Base-by-base conservation (phyloP, 1,284 basidiomycete species). In the Puccinia hordei region DNA sequence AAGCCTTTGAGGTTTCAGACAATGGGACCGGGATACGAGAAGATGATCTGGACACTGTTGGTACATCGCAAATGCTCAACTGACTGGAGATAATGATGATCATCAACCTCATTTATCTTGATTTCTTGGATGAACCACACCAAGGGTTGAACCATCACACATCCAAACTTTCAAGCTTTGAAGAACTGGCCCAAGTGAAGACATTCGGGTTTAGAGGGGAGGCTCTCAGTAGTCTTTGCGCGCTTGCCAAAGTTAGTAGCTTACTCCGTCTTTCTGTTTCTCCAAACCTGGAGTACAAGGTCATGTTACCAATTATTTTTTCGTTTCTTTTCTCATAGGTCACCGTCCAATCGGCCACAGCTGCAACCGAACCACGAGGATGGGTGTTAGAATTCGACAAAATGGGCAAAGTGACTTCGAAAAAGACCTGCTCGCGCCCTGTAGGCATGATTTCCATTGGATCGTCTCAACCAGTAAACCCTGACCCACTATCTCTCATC, bases 161-260 rank as follows among this genome's bases (percentile, higher is more conserved):
- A 0, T 98, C 95, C 19, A 99, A 99, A 85, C 88, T 99, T 0
- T 86, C 90, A 0, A 89, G 90, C 0, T 93, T 93, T 83, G 87
- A 89, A 2, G 93, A 94, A 83, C 89, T 99, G 0, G 87, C 90
- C 0, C 87, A 89, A 0, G 90, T 99, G 5, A 87, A 87, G 1
- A 95, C 95, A 0, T 98, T 98, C 85, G 97, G 97, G 0, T 99
- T 99, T 84, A 90, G 96, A 44, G 97, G 97, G 22, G 97, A 99
- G 86, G 97, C 97, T 0, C 88, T 99, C 0, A 93, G 94, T 0
- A 94, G 95, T 0, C 88, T 99, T 0, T 99, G 95, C 84, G 93
- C 94, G 0, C 87, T 98, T 0, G 90, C 91, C 73, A 90, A 92
- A 55, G 79, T 80, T 35, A 38, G 61, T 35, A 13, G n/a, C 19